phyloP scores from a whole-genome alignment of 768 basidiomycete genomes.

The Boletus bicolor region DNA sequence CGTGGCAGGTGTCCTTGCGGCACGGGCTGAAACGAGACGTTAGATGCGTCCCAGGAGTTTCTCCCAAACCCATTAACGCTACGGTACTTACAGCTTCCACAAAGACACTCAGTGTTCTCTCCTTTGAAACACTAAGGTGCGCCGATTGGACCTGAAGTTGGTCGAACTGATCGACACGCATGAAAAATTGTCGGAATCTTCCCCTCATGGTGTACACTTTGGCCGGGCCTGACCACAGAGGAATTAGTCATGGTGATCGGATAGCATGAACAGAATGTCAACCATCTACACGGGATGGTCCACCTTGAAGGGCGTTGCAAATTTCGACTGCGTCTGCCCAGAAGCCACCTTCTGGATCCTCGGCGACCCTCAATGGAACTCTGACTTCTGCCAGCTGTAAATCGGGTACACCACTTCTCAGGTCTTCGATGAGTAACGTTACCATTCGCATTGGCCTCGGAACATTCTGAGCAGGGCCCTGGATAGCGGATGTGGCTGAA shows the following conservation, averaged over 20 bases:
- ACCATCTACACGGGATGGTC: conserved; percentile 73
- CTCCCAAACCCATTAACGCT: background rate
- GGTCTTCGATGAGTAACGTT: conserved; percentile 66
- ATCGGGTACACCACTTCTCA: conserved; percentile 51
- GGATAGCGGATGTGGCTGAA: conserved; percentile 11
- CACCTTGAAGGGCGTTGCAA: conserved; percentile 51
- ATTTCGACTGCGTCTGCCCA: conserved; percentile 73
- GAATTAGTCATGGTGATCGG: background rate
- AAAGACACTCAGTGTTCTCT: conserved; percentile 54
- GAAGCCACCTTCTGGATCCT: conserved; percentile 51
- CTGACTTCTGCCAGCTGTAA: conserved; percentile 63
- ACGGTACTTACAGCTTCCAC: conserved; percentile 52
- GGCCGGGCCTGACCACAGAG: conserved; percentile 50
- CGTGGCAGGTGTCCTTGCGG: conserved; percentile 28
- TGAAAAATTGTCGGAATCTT: conserved; percentile 65
- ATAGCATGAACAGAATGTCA: background rate
- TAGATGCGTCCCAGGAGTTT: background rate
- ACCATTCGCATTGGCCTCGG: conserved; percentile 45
- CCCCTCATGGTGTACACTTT: conserved; percentile 65
- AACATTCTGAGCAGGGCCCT: conserved; percentile 12
- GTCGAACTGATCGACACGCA: conserved; percentile 55
- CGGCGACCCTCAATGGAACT: conserved; percentile 50
- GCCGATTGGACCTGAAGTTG: conserved; percentile 48
- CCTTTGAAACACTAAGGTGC: conserved; percentile 53
- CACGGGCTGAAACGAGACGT: conserved; percentile 20